Evolutionary conservation across 2,329 filamentous ascomycete species (phyloP), one percentile per base, ranked within the genome.

Genomic region (Boeremia exigua): DNA sequence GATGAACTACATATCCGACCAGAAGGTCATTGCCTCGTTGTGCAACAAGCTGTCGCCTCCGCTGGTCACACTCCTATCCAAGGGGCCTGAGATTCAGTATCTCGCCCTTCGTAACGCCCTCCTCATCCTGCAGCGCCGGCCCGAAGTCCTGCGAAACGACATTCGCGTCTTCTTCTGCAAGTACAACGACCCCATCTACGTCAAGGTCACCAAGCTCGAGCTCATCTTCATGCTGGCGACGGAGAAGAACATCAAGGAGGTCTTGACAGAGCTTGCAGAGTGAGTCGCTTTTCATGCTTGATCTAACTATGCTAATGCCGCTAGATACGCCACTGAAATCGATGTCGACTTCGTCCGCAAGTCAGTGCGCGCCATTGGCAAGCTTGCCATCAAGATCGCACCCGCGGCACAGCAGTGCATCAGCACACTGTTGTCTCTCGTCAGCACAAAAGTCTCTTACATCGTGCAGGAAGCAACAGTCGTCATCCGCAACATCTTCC

Each of bases 161-260:
- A 98, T 99, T 60, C 87, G 95, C 42, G 95, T 99, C 29, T 99
- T 99, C 79, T 99, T 99, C 79, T 99, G 95, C 86, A 99, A 99
- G 82, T 99, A 99, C 79, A 99, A 99, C 75, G 95, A 99, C 72
- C 95, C 95, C 0, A 99, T 99, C 62, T 99, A 98, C 75, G 95
- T 99, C 79, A 99, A 99, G 77, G 95, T 99, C 47, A 99, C 95
- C 14, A 99, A 99, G 78, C 84, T 99, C 45, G 95, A 99, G 78
- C 85, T 99, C 66, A 98, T 99, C 64, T 99, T 99, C 77, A 99
- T 98, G 95, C 84, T 99, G 57, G 95, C 95, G 7, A 96, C 87
- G 30, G 92, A 97, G 77, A 90, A 88, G 69, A 99, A 99, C 74
- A 99, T 99, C 66, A 89, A 92, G 44, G 92, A 98, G 72, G 95